Evolutionary conservation across 208 protist genomes (phyloP).

Genomic region (Leishmania tropica): DNA sequence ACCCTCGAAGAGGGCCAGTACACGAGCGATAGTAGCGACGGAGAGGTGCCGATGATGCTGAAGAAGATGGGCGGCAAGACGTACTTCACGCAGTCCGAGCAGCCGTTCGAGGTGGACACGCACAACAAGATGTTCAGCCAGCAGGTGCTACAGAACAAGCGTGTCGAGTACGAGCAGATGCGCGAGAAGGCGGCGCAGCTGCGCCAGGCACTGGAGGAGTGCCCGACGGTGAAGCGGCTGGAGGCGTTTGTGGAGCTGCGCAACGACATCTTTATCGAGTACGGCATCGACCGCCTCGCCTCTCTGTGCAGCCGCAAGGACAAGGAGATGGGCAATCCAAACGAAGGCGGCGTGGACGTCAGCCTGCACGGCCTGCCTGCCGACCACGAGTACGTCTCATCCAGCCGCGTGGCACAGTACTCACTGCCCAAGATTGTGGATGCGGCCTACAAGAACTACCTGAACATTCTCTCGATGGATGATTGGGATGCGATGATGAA

Average conservation of each 20-base stretch:
- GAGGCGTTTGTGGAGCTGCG: conserved; percentile 68
- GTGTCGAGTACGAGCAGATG: conserved; percentile 86
- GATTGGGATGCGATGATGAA: conserved; percentile 65
- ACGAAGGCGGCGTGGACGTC: conserved; percentile 67
- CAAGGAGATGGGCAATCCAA: conserved; percentile 67
- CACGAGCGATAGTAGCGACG: conserved; percentile 81
- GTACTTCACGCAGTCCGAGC: conserved; percentile 66
- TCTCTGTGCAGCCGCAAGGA: conserved; percentile 70
- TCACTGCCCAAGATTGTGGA: conserved; percentile 83
- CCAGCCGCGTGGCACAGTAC: conserved; percentile 76
- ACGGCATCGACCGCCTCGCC: conserved; percentile 83
- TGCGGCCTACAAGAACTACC: conserved; percentile 77
- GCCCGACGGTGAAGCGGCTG: conserved; percentile 49
- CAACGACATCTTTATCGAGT: conserved; percentile 63
- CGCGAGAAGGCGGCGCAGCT: conserved; percentile 56
- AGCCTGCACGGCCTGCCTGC: conserved; percentile 34
- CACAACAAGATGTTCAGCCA: conserved; percentile 90
- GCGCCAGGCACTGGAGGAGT: conserved; percentile 55
- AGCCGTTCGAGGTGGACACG: conserved; percentile 74
- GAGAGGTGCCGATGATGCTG: conserved; percentile 73
- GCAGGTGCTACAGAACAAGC: conserved; percentile 87
- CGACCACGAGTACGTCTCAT: conserved; percentile 59
- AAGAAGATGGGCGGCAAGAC: conserved; percentile 69
- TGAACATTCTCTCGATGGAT: conserved; percentile 59
- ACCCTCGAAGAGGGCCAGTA: conserved; percentile 73